These are phyloP conservation scores for Kazachstania kunashirensis DNA, from an alignment of 805 yeast genomes.

Conservation along the genomic window DNA sequence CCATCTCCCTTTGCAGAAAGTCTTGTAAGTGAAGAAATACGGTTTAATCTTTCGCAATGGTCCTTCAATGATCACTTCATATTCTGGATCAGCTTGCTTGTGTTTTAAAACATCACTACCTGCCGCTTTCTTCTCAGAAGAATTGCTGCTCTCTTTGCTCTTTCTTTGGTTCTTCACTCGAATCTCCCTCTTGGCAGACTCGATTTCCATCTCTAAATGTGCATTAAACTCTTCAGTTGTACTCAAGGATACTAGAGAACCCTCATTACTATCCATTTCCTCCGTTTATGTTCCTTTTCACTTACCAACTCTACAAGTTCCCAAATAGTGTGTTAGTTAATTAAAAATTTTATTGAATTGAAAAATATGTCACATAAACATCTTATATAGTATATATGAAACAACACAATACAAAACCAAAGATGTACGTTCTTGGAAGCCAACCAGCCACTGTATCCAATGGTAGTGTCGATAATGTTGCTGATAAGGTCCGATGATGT, in stretches of 20 bases:
- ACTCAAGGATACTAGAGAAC: too few species aligned
- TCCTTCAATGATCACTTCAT: conserved; percentile 47
- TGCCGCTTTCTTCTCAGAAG: conserved; percentile 21
- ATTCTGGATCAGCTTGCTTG: conserved; percentile 52
- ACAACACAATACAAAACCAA: too few species aligned
- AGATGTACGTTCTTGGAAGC: not conserved
- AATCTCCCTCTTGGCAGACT: conserved; percentile 6
- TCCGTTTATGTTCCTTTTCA: too few species aligned
- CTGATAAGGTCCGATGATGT: not conserved
- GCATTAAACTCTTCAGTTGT: not conserved
- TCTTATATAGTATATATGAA: not conserved
- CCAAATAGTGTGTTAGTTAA: too few species aligned
- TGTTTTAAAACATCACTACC: conserved; percentile 29
- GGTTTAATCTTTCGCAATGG: conserved; percentile 68
- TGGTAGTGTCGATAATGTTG: conserved; percentile 9
- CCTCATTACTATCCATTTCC: too few species aligned
- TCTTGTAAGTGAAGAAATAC: conserved; percentile 79
- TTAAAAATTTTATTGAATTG: too few species aligned
- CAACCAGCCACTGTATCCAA: conserved; percentile 26
- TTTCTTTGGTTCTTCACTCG: conserved; percentile 1
- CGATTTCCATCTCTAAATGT: conserved; percentile 1
- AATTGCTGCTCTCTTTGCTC: conserved; percentile 8
- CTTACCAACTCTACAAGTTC: too few species aligned
- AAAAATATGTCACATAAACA: not conserved
- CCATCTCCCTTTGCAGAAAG: conserved; percentile 91